Conservation (phyloP, 805 yeast species). For the Saccharomyces mikatae region DNA sequence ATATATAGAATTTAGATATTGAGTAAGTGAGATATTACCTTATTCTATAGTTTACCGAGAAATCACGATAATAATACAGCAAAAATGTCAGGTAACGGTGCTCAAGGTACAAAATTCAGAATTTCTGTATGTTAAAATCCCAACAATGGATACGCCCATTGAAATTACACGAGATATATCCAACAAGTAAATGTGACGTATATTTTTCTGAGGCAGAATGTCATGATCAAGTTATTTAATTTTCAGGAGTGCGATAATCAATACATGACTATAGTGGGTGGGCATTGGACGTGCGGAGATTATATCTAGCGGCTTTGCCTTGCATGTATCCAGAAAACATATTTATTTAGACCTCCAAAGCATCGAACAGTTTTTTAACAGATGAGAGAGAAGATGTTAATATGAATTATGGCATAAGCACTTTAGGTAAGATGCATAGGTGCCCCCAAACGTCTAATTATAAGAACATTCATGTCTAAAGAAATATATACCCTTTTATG, state of each 20-base stretch:
- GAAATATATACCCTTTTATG: neutral
- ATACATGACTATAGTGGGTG: neutral
- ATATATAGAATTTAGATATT: neutral
- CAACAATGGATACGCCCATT: neutral
- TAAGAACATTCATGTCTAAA: neutral
- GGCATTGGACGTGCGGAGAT: neutral
- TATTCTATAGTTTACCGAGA: neutral
- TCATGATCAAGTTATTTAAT: neutral
- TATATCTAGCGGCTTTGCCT: neutral
- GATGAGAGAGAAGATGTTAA: neutral
- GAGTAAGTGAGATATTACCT: no score
- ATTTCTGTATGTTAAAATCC: conserved; percentile 71
- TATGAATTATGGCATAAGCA: neutral
- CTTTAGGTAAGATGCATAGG: neutral
- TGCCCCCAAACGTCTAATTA: no score
- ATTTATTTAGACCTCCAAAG: no score
- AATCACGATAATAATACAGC: conserved; percentile 16
- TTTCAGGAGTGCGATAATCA: neutral
- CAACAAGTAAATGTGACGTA: neutral
- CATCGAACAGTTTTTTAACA: neutral
- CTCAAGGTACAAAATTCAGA: conserved; percentile 98
- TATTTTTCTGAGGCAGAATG: neutral
- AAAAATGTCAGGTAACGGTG: conserved; percentile 79
- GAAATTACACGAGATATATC: neutral
- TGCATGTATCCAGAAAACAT: neutral